Evolutionary conservation across 2,329 filamentous ascomycete genomes (phyloP).

Genomic region (Fusarium decemcellulare): DNA sequence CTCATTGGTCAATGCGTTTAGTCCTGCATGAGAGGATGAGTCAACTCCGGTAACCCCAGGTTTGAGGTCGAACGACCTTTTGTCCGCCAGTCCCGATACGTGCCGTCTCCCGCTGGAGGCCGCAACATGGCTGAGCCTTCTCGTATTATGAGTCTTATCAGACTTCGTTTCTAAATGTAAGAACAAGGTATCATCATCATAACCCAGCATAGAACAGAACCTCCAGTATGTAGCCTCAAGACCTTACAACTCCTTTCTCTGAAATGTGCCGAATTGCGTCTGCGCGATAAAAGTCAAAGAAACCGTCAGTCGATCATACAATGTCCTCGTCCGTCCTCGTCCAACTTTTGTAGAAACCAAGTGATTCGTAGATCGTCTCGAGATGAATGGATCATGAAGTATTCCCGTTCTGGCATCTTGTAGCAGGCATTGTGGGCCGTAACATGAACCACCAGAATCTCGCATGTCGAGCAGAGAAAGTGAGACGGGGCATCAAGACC

Average conservation of each 20-base stretch:
- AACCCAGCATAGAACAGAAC: background rate
- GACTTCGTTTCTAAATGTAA: constrained; percentile 5
- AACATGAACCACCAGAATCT: constrained; percentile 8
- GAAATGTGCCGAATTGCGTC: background rate
- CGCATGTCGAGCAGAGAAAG: background rate
- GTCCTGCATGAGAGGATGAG: constrained; percentile 46
- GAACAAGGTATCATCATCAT: constrained; percentile 6
- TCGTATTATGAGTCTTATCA: constrained; percentile 7
- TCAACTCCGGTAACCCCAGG: constrained; percentile 49
- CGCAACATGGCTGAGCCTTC: constrained; percentile 3
- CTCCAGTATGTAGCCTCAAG: constrained; percentile 7
- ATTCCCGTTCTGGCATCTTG: background rate
- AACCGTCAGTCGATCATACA: background rate
- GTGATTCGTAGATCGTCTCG: background rate
- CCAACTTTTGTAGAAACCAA: constrained; percentile 5
- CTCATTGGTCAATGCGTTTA: constrained; percentile 52
- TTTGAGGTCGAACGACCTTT: constrained; percentile 37
- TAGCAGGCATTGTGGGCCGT: background rate
- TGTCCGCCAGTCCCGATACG: constrained; percentile 15
- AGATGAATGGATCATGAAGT: background rate
- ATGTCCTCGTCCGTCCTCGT: background rate
- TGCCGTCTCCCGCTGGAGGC: constrained; percentile 9
- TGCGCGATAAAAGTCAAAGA: background rate
- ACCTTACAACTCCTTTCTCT: constrained; percentile 14
- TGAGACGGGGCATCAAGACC: constrained; percentile 18